phyloP scores from a whole-genome alignment of 2,329 filamentous ascomycete genomes.

The Phaeosphaeriaceae sp. region DNA sequence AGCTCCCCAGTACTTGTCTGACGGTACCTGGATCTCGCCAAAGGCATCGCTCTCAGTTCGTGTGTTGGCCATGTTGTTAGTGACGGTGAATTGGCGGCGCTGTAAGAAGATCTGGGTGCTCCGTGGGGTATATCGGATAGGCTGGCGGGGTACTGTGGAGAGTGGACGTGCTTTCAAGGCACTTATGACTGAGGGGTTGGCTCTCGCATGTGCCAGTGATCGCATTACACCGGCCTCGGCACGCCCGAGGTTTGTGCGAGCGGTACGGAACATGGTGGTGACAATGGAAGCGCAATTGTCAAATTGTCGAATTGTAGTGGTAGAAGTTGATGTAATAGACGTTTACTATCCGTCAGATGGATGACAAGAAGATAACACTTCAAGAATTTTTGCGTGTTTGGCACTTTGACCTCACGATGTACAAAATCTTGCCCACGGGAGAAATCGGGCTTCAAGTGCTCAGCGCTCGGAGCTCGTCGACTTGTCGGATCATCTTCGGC shows the following conservation, averaged over 20 bases:
- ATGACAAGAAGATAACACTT: neutral
- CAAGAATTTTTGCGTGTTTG: slow-evolving; percentile 3
- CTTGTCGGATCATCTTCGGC: neutral
- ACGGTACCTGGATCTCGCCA: slow-evolving; percentile 90
- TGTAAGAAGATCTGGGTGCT: slow-evolving; percentile 22
- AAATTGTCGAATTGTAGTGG: slow-evolving; percentile 10
- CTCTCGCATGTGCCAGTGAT: slow-evolving; percentile 45
- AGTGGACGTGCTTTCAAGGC: slow-evolving; percentile 32
- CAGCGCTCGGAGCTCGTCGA: neutral
- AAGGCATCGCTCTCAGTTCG: slow-evolving; percentile 97
- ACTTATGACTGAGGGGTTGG: slow-evolving; percentile 36
- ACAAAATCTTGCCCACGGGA: slow-evolving; percentile 5
- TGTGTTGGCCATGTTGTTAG: slow-evolving; percentile 55
- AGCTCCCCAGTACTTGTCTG: slow-evolving; percentile 97
- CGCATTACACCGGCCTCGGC: slow-evolving; percentile 44
- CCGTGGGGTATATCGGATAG: slow-evolving; percentile 25
- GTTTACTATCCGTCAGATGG: slow-evolving; percentile 6
- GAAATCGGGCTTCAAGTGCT: slow-evolving; percentile 3
- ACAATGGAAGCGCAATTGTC: neutral
- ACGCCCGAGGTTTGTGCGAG: slow-evolving; percentile 38
- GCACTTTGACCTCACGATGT: slow-evolving; percentile 10
- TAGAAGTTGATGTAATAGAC: neutral
- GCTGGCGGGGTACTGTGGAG: slow-evolving; percentile 31
- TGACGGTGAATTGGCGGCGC: slow-evolving; percentile 41
- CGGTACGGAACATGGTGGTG: slow-evolving; percentile 44